These are phyloP conservation scores for Solanum clarkiae DNA, from an alignment of 257 asterid species.

Conservation along the genomic window DNA sequence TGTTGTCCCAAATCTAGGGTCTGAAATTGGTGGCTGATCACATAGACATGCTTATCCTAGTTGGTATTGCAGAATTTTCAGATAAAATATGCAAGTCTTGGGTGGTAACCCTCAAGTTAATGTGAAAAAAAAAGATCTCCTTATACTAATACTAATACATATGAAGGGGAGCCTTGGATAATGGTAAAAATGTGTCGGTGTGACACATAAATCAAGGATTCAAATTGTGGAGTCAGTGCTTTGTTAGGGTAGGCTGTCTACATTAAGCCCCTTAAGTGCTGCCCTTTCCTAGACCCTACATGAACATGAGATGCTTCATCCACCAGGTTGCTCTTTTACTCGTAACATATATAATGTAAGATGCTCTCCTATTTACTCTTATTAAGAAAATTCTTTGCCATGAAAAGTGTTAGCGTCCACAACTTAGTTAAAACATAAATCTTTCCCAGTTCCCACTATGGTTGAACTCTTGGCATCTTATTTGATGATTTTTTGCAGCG, in stretches of 20 bases:
- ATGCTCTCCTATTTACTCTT: not conserved
- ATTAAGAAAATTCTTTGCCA: not conserved
- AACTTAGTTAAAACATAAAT: not conserved
- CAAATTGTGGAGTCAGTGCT: no score
- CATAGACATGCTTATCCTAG: not conserved
- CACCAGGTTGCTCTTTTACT: no score
- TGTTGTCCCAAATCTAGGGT: not conserved
- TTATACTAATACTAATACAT: no score
- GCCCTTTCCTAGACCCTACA: not conserved
- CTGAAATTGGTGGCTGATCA: not conserved
- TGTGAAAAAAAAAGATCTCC: not conserved
- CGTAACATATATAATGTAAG: not conserved
- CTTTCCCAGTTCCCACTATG: not conserved
- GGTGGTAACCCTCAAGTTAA: not conserved
- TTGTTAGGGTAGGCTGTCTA: no score
- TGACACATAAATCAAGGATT: no score
- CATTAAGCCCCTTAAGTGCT: no score
- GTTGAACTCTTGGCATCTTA: not conserved
- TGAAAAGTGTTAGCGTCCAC: not conserved
- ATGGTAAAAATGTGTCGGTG: no score
- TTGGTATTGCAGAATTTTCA: not conserved
- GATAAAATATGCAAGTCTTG: not conserved
- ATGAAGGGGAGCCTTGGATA: no score
- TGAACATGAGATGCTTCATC: not conserved
- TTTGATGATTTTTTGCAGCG: constrained; percentile 28